Conservation (phyloP, 148 eudicot genomes). For the Vaccinium vitisidaea region DNA sequence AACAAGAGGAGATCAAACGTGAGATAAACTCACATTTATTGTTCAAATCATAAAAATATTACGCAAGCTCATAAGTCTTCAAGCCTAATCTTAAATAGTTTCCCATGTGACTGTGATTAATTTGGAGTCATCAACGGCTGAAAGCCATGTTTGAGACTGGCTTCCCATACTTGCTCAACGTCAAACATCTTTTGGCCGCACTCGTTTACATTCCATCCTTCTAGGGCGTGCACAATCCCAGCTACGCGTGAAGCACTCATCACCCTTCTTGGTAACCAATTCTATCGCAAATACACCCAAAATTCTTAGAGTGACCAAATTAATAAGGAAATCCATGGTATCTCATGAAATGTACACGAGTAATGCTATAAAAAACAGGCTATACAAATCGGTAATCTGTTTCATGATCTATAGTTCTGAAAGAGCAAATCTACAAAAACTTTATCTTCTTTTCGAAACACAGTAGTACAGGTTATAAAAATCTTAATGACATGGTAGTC, state of each 20-base stretch:
- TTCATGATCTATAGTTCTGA: neutral
- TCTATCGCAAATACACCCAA: conserved; percentile 19
- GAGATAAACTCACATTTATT: neutral
- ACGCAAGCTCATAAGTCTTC: neutral
- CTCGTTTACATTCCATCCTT: conserved; percentile 51
- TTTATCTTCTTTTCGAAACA: neutral
- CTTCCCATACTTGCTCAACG: conserved; percentile 47
- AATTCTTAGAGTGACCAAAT: neutral
- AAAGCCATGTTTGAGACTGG: conserved; percentile 51
- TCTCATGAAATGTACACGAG: neutral
- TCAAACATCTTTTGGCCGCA: conserved; percentile 37
- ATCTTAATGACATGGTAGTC: neutral
- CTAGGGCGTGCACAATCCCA: conserved; percentile 55
- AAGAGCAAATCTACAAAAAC: neutral
- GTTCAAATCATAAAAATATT: neutral
- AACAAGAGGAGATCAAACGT: neutral
- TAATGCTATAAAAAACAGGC: neutral
- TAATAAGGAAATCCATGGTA: neutral
- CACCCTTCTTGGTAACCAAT: conserved; percentile 74
- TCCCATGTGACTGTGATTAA: neutral
- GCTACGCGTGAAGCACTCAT: conserved; percentile 56
- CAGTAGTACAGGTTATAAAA: neutral
- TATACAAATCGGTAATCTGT: neutral
- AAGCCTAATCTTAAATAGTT: neutral
- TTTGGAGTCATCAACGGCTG: conserved; percentile 19